Evolutionary conservation across 208 protist species (phyloP).

Genomic region (Entamoeba moshkovskii): DNA sequence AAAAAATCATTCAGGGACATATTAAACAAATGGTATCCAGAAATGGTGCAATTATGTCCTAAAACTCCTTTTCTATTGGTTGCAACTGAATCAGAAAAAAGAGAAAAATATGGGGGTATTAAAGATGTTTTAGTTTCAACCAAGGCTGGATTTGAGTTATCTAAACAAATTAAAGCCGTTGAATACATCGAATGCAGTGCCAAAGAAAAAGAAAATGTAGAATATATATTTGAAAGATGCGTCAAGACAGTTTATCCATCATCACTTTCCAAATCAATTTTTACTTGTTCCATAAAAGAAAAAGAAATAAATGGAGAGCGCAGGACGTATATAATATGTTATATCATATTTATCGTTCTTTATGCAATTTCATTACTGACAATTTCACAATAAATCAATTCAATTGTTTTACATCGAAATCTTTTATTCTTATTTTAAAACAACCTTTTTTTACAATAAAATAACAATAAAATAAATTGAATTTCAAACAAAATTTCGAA

Average conservation of each 20-base stretch:
- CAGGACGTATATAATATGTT: too few species aligned
- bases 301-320: too few species aligned
- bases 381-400: too few species aligned
- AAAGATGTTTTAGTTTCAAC: background rate
- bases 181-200: background rate
- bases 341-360: too few species aligned
- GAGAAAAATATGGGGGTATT: background rate
- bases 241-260: background rate
- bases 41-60: background rate
- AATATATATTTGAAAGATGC: background rate
- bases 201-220: background rate
- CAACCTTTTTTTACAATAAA: too few species aligned
- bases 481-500: too few species aligned
- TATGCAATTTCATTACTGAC: too few species aligned
- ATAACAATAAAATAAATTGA: too few species aligned
- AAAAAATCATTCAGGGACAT: background rate
- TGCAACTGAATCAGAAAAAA: background rate
- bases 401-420: too few species aligned
- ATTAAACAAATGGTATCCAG: background rate
- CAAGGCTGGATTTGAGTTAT: background rate
- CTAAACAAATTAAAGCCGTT: background rate
- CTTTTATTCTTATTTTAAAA: too few species aligned
- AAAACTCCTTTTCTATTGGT: background rate
- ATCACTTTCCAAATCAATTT: too few species aligned
- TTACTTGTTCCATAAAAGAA: too few species aligned